A percentile compares a stretch with the other conserved stretches of the same genome.
Conservation (phyloP, 257 asterid genomes). For the Osmanthus fragrans region DNA sequence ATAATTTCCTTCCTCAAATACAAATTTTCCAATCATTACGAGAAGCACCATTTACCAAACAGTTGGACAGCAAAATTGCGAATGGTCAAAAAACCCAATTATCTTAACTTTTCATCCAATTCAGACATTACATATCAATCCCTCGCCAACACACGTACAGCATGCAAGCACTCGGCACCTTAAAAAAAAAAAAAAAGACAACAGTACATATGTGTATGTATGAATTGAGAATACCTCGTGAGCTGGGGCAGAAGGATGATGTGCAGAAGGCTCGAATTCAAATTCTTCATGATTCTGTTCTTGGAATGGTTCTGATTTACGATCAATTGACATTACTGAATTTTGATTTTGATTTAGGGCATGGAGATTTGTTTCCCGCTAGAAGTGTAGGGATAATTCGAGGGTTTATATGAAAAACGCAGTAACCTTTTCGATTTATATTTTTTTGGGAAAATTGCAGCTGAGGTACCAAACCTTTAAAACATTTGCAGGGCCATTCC, state of each 20-base stretch:
- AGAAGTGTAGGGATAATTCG: neutral
- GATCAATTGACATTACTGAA: constrained; percentile 34
- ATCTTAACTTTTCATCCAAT: neutral
- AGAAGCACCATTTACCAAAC: constrained; percentile 31
- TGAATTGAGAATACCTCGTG: constrained; percentile 59
- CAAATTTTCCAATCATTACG: neutral
- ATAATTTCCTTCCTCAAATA: neutral
- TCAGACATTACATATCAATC: neutral
- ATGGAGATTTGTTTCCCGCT: neutral
- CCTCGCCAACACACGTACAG: neutral
- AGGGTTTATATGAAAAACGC: neutral
- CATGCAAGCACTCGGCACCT: neutral
- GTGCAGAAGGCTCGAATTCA: constrained; percentile 39
- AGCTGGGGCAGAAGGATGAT: constrained; percentile 81
- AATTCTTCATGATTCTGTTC: constrained; percentile 32
- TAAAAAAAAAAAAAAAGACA: neutral
- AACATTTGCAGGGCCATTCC: no score
- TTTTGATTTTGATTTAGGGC: constrained; percentile 1
- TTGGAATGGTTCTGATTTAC: constrained; percentile 25
- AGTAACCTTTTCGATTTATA: neutral
- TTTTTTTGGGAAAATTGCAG: no score
- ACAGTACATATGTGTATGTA: neutral
- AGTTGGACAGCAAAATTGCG: constrained; percentile 24
- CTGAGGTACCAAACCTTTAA: no score
- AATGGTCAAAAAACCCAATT: neutral